Conservation (phyloP, 2,329 filamentous ascomycete genomes). For the Pseudopithomyces chartarum region DNA sequence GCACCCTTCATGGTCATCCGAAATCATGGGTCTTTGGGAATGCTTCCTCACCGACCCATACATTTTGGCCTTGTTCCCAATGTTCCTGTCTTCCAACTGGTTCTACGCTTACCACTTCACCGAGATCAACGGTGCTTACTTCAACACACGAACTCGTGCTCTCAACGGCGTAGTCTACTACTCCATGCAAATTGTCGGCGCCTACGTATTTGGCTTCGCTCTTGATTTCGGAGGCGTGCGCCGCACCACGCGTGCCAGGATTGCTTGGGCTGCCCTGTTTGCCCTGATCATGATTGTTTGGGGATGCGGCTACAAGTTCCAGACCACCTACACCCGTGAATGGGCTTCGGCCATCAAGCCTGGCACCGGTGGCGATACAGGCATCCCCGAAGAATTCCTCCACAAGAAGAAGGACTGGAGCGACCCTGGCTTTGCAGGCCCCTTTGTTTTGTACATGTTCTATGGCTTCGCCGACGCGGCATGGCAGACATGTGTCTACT, state of each 20-base stretch:
- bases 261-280: constrained; percentile 65
- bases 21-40: constrained; percentile 76
- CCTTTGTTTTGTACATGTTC: constrained; percentile 89
- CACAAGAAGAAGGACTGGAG: constrained; percentile 67
- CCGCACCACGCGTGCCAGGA: constrained; percentile 71
- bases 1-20: constrained; percentile 83
- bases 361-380: not conserved
- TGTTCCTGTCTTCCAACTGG: constrained; percentile 81
- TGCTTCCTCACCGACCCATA: constrained; percentile 73
- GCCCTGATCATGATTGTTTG: constrained; percentile 76
- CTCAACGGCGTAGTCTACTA: constrained; percentile 83
- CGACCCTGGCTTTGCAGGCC: constrained; percentile 70
- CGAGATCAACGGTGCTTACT: constrained; percentile 70
- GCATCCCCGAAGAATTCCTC: not conserved
- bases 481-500: constrained; percentile 92
- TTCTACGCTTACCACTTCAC: constrained; percentile 84
- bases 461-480: constrained; percentile 88
- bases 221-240: constrained; percentile 65
- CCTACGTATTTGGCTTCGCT: constrained; percentile 71
- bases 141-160: constrained; percentile 75
- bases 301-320: constrained; percentile 82
- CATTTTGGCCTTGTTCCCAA: constrained; percentile 77
- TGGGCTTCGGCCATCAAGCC: constrained; percentile 26
- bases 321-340: constrained; percentile 62
- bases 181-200: constrained; percentile 76